Base-by-base conservation (phyloP, 352 stramenopile genomes). In the Globisporangium paddicum region DNA sequence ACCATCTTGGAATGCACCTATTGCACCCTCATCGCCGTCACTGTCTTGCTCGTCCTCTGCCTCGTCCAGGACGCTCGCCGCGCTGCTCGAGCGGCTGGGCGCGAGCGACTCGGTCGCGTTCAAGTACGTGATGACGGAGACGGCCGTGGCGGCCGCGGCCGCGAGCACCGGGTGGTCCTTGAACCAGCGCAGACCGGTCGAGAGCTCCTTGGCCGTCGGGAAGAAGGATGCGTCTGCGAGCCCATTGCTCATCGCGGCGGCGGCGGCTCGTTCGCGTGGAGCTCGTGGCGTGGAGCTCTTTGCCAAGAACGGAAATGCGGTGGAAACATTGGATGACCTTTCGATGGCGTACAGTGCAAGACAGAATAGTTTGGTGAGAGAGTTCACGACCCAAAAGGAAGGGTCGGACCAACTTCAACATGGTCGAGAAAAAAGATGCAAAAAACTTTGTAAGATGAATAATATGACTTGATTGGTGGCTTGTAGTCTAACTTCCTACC, bases 101-200 rank as follows among this genome's bases (percentile, higher is more conserved):
- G 77, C 69, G 40, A 74, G 62, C 51, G 50, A 57, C 30, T 77
- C 66, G 16, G 66, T 63, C 11, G 81, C 72, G 64, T 89, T 87
- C 47, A 86, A 69, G 63, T 91, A 93, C 45, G 83, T 93, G 69
- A 93, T 88, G 55, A 92, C 77, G 14, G 81, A 92, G 45, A 95
- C 82, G 42, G 86, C 81, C 1, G 86, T 91, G 53, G 83, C 86
- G 18, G 86, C 86, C 1, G 81, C 86, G 0, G 83, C 80, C 25
- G 82, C 83, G 25, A 92, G 73, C 46, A 95, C 78, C 26, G 86
- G 86, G 61, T 95, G 86, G 56, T 95, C 83, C 55, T 86, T 87
- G 60, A 92, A 89, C 86, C 86, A 95, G 64, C 92, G 82, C 34
- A 95, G 62, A 8, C 86, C 83, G 42, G 77, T 87, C 0, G 80